A percentile compares a stretch with the other conserved stretches of the same genome.
phyloP scores from a whole-genome alignment of 441 rosid species.

The Manihot esculenta region DNA sequence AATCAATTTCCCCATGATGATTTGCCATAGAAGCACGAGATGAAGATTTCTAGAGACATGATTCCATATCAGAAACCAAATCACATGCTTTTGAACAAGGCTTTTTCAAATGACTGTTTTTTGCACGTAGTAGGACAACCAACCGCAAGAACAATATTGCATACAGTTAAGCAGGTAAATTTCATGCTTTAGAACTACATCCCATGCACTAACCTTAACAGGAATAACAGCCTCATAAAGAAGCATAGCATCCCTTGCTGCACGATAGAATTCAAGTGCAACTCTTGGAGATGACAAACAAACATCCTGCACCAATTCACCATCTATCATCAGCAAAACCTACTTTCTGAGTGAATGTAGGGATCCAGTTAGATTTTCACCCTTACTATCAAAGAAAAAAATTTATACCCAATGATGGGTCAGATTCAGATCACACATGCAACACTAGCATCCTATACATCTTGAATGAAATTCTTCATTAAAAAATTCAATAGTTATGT shows the following conservation, averaged over 20 bases:
- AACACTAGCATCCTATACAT: background rate
- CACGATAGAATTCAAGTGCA: slow-evolving; percentile 78
- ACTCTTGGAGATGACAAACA: slow-evolving; percentile 88
- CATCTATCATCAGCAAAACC: slow-evolving; percentile 22
- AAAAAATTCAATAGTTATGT: background rate
- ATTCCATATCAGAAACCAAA: background rate
- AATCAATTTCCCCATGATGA: no score
- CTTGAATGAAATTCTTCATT: background rate
- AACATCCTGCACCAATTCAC: slow-evolving; percentile 61
- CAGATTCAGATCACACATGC: background rate
- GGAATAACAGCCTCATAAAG: slow-evolving; percentile 93
- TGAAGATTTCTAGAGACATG: background rate
- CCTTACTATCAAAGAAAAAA: background rate
- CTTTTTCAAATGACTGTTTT: background rate
- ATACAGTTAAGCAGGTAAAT: slow-evolving; percentile 10
- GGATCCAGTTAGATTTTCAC: no score
- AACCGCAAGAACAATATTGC: background rate
- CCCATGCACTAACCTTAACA: slow-evolving; percentile 70
- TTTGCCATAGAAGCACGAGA: background rate
- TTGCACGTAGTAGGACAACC: background rate
- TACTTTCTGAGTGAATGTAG: no score
- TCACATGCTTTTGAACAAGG: background rate
- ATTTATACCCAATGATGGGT: background rate
- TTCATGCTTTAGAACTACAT: slow-evolving; percentile 8
- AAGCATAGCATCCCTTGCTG: slow-evolving; percentile 84